Conservation (phyloP, 2,329 filamentous ascomycete species). For the Penicillium thymicola region DNA sequence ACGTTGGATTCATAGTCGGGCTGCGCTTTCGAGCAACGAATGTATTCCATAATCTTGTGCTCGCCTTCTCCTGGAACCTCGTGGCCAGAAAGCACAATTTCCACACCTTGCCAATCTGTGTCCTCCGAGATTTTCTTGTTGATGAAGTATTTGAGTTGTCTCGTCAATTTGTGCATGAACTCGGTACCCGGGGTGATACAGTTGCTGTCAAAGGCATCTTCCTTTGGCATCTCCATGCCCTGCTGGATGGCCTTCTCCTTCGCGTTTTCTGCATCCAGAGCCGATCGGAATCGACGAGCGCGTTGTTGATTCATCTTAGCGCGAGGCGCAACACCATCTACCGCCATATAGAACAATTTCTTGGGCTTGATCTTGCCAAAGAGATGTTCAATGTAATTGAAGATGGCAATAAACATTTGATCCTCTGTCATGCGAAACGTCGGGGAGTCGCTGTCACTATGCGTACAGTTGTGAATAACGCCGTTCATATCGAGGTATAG, state of each 20-base stretch:
- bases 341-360: constrained; percentile 99
- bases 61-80: constrained; percentile 98
- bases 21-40: constrained; percentile 94
- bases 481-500: constrained; percentile 92
- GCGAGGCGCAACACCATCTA: constrained; percentile 93
- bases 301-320: constrained; percentile 99
- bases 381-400: constrained; percentile 99
- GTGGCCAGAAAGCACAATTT: constrained; percentile 93
- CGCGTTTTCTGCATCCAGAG: constrained; percentile 82
- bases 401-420: constrained; percentile 99
- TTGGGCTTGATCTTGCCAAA: constrained; percentile 99
- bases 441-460: constrained; percentile 90
- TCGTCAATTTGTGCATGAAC: constrained; percentile 95
- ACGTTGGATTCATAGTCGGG: constrained; percentile 88
- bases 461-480: constrained; percentile 99
- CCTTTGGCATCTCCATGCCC: constrained; percentile 88
- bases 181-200: constrained; percentile 95
- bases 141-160: constrained; percentile 96
- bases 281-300: constrained; percentile 89
- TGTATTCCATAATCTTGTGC: constrained; percentile 99
- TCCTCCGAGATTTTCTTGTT: constrained; percentile 98
- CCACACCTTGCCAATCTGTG: constrained; percentile 93
- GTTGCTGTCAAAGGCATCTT: constrained; percentile 96
- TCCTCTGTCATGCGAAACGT: constrained; percentile 93
- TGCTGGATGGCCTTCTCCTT: constrained; percentile 88